Base-by-base conservation (phyloP, 2,329 filamentous ascomycete genomes). In the Cladosporium sp. region DNA sequence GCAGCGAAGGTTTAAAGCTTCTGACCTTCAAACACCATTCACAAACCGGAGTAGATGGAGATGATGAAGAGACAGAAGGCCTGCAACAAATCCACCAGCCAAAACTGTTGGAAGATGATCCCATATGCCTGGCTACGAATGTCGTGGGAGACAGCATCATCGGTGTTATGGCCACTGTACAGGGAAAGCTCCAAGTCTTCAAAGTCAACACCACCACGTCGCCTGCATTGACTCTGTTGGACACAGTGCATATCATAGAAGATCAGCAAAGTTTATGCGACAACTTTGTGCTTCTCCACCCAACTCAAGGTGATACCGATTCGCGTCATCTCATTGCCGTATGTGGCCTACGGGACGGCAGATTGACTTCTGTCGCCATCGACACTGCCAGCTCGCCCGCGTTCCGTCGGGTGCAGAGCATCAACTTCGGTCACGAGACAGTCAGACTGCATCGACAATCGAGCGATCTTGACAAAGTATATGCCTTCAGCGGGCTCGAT, bases 261-360 rank as follows among this genome's bases (percentile, higher is more conserved):
- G 37, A 48, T 12, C 8, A 22, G 3, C 37, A 48, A 20, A 41
- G 37, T 24, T 40, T 58, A 3, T 66, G 63, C 44, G 63, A 65
- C 40, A 47, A 57, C 13, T 29, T 64, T n/a, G 52, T 38, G 1
- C 43, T 65, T 7, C 52, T 66, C 4, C 50, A 51, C 8, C 17
- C 40, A 11, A 20, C 3, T 9, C 4, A 6, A 1, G 3, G n/a
- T 7, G 8, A 24, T 1, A 19, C 15, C 3, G 4, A 13, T 9
- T 22, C 32, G 3, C 22, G 13, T 1, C 24, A 32, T 0, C 36
- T 55, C 3, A 43, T 65, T 18, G 54, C 55, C 3, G 48, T 63
- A 1, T 64, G 61, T 37, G 64, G 63, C 11, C 51, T 65, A 11
- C 55, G 64, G 13, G 64, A 65, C 47, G 64, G 64, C 9, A 58